Conservation (phyloP, 2,329 filamentous ascomycete genomes). For the Phoma sp. region DNA sequence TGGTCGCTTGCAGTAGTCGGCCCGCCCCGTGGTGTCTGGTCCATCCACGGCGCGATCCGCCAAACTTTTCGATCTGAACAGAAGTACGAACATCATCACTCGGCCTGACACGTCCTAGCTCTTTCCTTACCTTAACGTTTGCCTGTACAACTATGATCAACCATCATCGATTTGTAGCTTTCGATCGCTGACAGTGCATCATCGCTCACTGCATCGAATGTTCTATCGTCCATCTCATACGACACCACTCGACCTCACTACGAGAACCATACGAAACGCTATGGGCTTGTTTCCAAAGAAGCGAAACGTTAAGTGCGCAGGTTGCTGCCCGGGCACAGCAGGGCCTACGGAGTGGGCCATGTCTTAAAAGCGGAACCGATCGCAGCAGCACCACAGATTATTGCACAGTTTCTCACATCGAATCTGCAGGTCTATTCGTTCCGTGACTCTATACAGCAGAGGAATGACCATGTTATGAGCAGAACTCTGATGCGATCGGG, state of each 20-base stretch:
- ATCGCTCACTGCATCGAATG: background rate
- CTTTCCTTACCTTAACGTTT: background rate
- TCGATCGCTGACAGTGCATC: background rate
- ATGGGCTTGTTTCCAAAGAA: no score
- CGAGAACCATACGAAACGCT: no score
- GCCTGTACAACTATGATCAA: background rate
- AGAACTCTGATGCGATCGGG: no score
- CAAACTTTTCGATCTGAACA: background rate
- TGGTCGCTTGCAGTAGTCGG: conserved; percentile 6
- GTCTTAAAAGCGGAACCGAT: no score
- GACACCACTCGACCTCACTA: background rate
- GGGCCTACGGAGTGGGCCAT: no score
- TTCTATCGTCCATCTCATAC: background rate
- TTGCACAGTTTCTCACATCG: no score
- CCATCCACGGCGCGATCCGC: background rate
- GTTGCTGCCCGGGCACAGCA: no score
- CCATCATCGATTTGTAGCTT: background rate
- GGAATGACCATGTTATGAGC: no score
- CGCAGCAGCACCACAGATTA: no score
- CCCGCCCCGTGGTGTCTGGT: background rate
- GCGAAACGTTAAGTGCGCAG: no score
- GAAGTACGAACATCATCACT: background rate
- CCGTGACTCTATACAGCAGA: no score
- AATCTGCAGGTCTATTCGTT: no score
- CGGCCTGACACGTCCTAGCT: background rate